Conservation (phyloP, 176 grass and related monocot genomes). For the Aegilops longissima region DNA sequence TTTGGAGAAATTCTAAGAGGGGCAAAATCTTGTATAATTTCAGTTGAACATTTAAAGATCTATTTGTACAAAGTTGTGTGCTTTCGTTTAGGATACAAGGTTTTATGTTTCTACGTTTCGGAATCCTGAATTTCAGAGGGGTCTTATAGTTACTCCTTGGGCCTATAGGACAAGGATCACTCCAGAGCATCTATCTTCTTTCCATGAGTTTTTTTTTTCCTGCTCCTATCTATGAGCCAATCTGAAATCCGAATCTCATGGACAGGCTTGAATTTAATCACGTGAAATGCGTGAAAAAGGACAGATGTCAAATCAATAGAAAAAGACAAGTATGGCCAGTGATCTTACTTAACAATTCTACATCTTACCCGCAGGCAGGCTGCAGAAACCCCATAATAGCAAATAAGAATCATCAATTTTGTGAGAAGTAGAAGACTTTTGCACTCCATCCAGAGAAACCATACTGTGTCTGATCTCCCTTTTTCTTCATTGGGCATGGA, state of each 20-base stretch:
- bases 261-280: conserved; percentile 9
- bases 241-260: conserved; percentile 23
- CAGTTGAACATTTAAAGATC: background rate
- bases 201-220: background rate
- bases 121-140: background rate
- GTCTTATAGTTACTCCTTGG: background rate
- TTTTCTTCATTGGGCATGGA: background rate
- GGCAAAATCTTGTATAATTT: background rate
- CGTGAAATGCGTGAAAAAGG: conserved; percentile 26
- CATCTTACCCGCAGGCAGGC: conserved; percentile 23
- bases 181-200: conserved; percentile 34
- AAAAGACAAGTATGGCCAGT: conserved; percentile 1
- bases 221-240: conserved; percentile 7
- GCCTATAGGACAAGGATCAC: conserved; percentile 27
- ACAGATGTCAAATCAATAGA: conserved; percentile 35
- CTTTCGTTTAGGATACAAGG: background rate
- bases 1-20: background rate
- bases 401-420: conserved; percentile 10
- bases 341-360: background rate
- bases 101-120: background rate
- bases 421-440: conserved; percentile 19
- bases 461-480: conserved; percentile 1
- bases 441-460: conserved; percentile 28
- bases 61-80: background rate
- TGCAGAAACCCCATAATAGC: conserved; percentile 20